Conservation (phyloP, 2,329 filamentous ascomycete genomes). For the Penicillium corylophilum region DNA sequence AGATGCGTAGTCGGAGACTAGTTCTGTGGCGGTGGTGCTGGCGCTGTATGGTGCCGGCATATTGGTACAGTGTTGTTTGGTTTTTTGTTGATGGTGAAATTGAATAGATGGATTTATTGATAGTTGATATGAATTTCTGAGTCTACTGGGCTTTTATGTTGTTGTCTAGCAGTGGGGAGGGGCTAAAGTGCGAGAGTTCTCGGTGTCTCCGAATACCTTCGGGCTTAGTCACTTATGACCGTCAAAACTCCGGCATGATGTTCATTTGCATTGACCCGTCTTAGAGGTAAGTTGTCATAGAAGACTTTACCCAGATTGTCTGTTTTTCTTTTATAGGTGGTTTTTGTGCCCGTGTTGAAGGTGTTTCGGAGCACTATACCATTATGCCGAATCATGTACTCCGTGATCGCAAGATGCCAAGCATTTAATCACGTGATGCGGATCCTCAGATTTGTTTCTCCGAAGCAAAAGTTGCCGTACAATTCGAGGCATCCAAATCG, state of each 20-base stretch:
- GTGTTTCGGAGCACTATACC: background rate
- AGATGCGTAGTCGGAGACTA: slow-evolving; percentile 18
- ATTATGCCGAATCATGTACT: background rate
- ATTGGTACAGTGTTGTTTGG: background rate
- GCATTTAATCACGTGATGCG: slow-evolving; percentile 28
- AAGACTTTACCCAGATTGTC: background rate
- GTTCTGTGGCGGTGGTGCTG: slow-evolving; percentile 18
- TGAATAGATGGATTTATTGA: too few species aligned
- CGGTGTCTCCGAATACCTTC: background rate
- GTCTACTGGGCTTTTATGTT: background rate
- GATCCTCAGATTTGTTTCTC: slow-evolving; percentile 24
- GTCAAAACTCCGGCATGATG: background rate
- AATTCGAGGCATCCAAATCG: slow-evolving; percentile 3
- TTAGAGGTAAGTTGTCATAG: too few species aligned
- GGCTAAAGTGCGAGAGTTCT: background rate
- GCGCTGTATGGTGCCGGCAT: slow-evolving; percentile 13
- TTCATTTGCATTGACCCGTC: background rate
- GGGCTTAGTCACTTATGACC: background rate
- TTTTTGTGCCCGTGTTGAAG: background rate
- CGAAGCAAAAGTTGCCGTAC: slow-evolving; percentile 20
- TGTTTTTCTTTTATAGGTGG: too few species aligned
- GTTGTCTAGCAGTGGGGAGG: background rate
- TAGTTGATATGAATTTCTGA: too few species aligned
- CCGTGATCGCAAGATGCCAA: slow-evolving; percentile 5
- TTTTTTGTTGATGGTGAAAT: too few species aligned